These are phyloP conservation scores for Cladophialophora bantiana DNA, from an alignment of 2,329 filamentous ascomycete species.

Conservation along the genomic window DNA sequence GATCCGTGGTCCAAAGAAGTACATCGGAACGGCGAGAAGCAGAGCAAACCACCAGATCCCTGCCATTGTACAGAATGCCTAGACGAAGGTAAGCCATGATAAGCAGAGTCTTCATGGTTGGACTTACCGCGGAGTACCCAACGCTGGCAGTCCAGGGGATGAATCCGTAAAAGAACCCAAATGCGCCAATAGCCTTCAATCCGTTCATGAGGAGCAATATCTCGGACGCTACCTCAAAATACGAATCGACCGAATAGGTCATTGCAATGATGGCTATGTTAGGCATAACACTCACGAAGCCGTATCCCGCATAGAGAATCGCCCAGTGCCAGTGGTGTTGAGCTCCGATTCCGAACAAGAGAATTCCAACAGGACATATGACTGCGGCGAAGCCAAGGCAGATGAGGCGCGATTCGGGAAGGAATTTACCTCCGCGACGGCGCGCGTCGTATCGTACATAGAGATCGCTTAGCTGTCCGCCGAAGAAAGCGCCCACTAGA, in stretches of 20 bases:
- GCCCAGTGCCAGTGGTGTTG: conserved; percentile 16
- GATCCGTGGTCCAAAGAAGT: too few relatives aligned
- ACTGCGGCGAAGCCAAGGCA: conserved; percentile 17
- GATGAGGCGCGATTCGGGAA: conserved; percentile 17
- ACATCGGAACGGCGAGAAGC: not conserved
- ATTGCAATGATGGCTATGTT: conserved; percentile 20
- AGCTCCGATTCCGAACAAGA: conserved; percentile 26
- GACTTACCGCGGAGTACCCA: conserved; percentile 36
- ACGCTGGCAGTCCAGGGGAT: conserved; percentile 41
- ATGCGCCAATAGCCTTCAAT: conserved; percentile 43
- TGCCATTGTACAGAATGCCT: not conserved
- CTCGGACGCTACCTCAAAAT: conserved; percentile 20
- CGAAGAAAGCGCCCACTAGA: conserved; percentile 9
- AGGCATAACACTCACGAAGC: conserved; percentile 11
- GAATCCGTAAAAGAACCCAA: conserved; percentile 44
- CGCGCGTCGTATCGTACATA: conserved; percentile 3
- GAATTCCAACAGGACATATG: conserved; percentile 8
- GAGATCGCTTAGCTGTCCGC: conserved; percentile 18
- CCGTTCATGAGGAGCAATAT: conserved; percentile 40
- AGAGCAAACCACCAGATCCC: not conserved
- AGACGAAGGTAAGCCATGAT: not conserved
- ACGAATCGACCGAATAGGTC: conserved; percentile 26
- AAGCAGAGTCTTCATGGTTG: too few relatives aligned
- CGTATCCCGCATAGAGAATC: conserved; percentile 21
- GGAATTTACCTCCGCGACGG: conserved; percentile 17